phyloP scores from a whole-genome alignment of 306 rosid species.

The Vigna reflexopilosa region DNA sequence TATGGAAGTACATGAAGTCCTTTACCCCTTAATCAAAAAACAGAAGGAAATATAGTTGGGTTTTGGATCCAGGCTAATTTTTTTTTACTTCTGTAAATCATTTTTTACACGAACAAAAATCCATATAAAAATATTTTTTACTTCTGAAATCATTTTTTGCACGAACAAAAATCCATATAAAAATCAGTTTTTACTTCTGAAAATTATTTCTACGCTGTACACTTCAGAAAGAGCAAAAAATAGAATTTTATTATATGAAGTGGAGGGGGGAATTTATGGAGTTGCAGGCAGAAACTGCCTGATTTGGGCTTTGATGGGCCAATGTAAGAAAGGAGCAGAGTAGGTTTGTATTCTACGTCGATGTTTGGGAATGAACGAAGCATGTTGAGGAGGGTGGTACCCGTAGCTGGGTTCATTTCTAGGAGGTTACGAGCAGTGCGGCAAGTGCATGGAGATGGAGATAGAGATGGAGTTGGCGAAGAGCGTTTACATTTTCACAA shows the following conservation, averaged over 20 bases:
- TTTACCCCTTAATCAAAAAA: not conserved
- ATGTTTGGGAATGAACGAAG: not conserved
- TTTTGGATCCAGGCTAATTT: not conserved
- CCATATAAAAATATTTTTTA: too few species aligned
- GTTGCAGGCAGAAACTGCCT: too few species aligned
- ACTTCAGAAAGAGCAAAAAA: too few species aligned
- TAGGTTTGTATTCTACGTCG: not conserved
- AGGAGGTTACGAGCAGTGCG: slow-evolving; percentile 30
- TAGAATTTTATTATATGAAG: too few species aligned
- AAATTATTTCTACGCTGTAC: too few species aligned
- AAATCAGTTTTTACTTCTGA: too few species aligned
- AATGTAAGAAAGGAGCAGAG: not conserved
- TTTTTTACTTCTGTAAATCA: too few species aligned
- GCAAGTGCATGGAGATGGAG: slow-evolving; percentile 43
- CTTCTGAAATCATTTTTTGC: too few species aligned
- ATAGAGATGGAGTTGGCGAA: slow-evolving; percentile 14
- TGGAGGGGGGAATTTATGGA: too few species aligned
- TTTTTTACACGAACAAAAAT: too few species aligned
- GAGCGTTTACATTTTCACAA: slow-evolving; percentile 57
- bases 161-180: too few species aligned
- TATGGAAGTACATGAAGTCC: too few species aligned
- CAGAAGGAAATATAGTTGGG: not conserved
- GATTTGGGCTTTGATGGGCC: slow-evolving; percentile 18
- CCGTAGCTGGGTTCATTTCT: slow-evolving; percentile 30
- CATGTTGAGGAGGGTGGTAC: not conserved